These are phyloP conservation scores for Rehmannia glutinosa DNA, from an alignment of 257 asterid species.

Conservation along the genomic window DNA sequence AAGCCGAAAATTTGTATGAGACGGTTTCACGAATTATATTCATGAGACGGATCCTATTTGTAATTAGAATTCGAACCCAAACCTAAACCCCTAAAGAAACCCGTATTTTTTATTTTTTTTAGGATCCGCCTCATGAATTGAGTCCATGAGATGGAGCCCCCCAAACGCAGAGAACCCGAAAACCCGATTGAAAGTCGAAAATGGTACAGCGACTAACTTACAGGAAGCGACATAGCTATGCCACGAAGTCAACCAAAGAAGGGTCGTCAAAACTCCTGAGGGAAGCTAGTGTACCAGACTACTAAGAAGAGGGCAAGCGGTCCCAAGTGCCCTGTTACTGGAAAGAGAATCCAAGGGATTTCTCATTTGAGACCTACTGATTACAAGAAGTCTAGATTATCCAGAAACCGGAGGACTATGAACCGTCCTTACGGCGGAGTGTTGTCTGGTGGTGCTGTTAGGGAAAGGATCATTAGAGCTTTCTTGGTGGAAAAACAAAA, in stretches of 20 bases:
- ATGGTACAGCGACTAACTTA: conserved; percentile 30
- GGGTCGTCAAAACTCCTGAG: conserved; percentile 28
- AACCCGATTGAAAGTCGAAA: background rate
- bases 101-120: too few species aligned
- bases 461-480: too few species aligned
- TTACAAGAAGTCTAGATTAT: conserved; percentile 39
- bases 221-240: conserved; percentile 29
- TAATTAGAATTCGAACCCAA: too few species aligned
- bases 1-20: too few species aligned
- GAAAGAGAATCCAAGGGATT: conserved; percentile 43
- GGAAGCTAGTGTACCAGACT: conserved; percentile 27
- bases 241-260: conserved; percentile 27
- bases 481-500: too few species aligned
- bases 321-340: too few species aligned
- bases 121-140: too few species aligned
- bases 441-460: conserved; percentile 34
- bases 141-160: too few species aligned
- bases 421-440: conserved; percentile 48
- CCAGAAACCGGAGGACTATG: conserved; percentile 40
- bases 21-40: too few species aligned
- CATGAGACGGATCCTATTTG: too few species aligned
- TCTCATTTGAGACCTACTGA: conserved; percentile 45
- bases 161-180: background rate
- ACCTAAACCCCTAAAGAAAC: too few species aligned
- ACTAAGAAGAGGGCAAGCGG: conserved; percentile 43